Conservation (phyloP, 306 rosid species). For the Alnus rubra region DNA sequence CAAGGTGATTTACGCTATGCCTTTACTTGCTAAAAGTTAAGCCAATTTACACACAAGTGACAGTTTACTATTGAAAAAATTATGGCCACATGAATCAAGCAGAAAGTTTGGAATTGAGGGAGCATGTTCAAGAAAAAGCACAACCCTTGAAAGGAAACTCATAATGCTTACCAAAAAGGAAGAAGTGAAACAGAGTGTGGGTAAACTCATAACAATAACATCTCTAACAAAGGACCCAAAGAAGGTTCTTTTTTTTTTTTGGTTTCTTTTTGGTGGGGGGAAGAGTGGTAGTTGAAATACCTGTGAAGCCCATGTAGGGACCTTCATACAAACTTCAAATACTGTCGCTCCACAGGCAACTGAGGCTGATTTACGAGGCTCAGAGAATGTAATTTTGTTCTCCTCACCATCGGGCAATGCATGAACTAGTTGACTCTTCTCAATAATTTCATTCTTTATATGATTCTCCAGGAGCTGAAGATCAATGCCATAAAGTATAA, state of each 20-base stretch:
- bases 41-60: not conserved
- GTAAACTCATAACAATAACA: not conserved
- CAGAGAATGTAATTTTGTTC: conserved; percentile 55
- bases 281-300: conserved; percentile 37
- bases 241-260: not conserved
- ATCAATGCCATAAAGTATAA: conserved; percentile 34
- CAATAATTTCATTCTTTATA: conserved; percentile 90
- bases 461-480: conserved; percentile 91
- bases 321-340: conserved; percentile 88
- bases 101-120: not conserved
- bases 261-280: no score
- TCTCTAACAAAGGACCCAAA: not conserved
- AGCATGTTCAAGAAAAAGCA: not conserved
- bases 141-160: not conserved
- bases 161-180: not conserved
- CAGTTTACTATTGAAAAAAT: not conserved
- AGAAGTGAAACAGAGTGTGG: not conserved
- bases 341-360: conserved; percentile 91
- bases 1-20: not conserved
- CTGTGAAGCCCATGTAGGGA: conserved; percentile 98
- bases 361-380: conserved; percentile 91
- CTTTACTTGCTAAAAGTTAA: not conserved
- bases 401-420: conserved; percentile 51
- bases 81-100: not conserved
- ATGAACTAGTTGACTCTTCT: conserved; percentile 70